A percentile compares a stretch with the other conserved stretches of the same genome.
phyloP scores from a whole-genome alignment of 768 basidiomycete species.

The Pleurotus tuber-regium region DNA sequence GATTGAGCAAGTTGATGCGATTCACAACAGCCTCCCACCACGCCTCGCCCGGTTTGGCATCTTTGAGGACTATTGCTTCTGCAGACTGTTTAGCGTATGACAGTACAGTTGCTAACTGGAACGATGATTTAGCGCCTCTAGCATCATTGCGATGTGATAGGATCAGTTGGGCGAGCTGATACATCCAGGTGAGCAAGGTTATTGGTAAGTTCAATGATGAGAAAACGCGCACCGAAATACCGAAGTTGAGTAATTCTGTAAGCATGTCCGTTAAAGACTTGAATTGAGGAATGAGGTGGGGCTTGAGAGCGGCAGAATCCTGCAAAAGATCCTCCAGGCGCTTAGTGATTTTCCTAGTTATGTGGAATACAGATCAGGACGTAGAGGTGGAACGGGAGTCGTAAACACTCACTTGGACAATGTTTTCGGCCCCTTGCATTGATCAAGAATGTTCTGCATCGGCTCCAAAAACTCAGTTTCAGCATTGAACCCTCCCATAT shows the following conservation, averaged over 20 bases:
- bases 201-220: neutral
- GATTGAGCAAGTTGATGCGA: conserved; percentile 65
- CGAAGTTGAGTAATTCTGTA: conserved; percentile 85
- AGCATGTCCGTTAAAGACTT: conserved; percentile 69
- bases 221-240: conserved; percentile 66
- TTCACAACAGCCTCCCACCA: conserved; percentile 79
- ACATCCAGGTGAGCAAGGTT: neutral
- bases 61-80: conserved; percentile 64
- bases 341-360: conserved; percentile 78
- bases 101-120: conserved; percentile 72
- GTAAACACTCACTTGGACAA: conserved; percentile 63
- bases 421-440: conserved; percentile 77
- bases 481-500: conserved; percentile 73
- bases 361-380: conserved; percentile 2
- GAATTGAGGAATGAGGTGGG: conserved; percentile 69
- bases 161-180: conserved; percentile 84
- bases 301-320: conserved; percentile 68
- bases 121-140: conserved; percentile 70
- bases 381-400: neutral
- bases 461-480: conserved; percentile 79
- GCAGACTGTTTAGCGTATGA: conserved; percentile 74
- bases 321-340: conserved; percentile 78
- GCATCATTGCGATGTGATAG: conserved; percentile 85
- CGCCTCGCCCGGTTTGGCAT: conserved; percentile 59
- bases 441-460: conserved; percentile 77